Evolutionary conservation across 2,329 filamentous ascomycete species (phyloP).

Genomic region (Paecilomyces niveus): DNA sequence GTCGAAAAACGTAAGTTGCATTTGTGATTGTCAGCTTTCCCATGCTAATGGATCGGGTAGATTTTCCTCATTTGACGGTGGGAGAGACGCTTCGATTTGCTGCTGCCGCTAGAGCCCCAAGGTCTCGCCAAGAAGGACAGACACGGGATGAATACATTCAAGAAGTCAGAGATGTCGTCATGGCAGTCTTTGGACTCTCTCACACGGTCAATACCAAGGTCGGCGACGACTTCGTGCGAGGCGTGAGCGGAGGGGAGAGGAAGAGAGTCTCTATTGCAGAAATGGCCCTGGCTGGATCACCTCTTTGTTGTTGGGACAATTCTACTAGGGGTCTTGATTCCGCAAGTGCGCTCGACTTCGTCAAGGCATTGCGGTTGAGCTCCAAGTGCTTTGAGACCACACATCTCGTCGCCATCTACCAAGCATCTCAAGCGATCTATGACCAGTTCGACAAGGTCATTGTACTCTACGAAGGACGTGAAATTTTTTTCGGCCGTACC

Average conservation of each 20-base stretch:
- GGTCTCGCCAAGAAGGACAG: constrained; percentile 30
- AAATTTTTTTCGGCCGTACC: constrained; percentile 68
- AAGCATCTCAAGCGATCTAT: constrained; percentile 45
- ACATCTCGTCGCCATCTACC: constrained; percentile 54
- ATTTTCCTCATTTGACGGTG: constrained; percentile 52
- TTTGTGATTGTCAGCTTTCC: neutral
- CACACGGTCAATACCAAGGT: constrained; percentile 44
- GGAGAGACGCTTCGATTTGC: constrained; percentile 53
- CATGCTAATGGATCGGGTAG: neutral
- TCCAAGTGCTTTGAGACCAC: constrained; percentile 45
- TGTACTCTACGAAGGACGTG: constrained; percentile 67
- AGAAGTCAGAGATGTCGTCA: constrained; percentile 33
- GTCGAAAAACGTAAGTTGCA: constrained; percentile 28
- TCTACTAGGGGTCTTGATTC: constrained; percentile 48
- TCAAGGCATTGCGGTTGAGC: constrained; percentile 44
- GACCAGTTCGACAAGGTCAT: constrained; percentile 67
- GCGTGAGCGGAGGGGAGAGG: constrained; percentile 55
- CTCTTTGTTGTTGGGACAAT: constrained; percentile 37
- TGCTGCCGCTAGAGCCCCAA: constrained; percentile 45
- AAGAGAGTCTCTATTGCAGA: constrained; percentile 47
- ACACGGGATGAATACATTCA: constrained; percentile 38
- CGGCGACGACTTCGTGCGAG: constrained; percentile 51
- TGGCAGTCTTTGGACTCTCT: constrained; percentile 34
- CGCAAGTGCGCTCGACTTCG: constrained; percentile 53
- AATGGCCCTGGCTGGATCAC: constrained; percentile 1